phyloP scores from a whole-genome alignment of 805 yeast genomes.

The Saturnispora hagleri region DNA sequence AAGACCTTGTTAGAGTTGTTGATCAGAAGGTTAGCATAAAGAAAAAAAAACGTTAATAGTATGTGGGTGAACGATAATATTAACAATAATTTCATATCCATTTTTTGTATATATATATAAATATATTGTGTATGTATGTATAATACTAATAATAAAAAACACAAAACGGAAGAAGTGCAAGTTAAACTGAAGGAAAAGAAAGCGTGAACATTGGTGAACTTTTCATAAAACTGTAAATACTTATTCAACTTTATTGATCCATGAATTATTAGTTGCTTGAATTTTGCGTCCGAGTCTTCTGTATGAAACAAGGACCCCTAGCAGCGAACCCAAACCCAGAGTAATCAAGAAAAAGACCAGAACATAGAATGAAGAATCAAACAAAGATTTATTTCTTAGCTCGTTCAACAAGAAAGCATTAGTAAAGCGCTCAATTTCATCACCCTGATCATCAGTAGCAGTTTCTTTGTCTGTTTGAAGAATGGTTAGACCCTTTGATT shows the following conservation, averaged over 20 bases:
- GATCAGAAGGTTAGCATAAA: conserved; percentile 19
- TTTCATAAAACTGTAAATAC: background rate
- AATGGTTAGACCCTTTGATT: background rate
- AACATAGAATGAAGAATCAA: background rate
- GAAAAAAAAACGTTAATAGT: background rate
- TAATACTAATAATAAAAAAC: too few species aligned
- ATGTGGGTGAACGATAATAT: background rate
- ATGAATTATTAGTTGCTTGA: conserved; percentile 12
- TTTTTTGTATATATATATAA: background rate
- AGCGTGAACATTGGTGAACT: background rate
- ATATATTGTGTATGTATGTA: background rate
- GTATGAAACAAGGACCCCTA: conserved; percentile 22
- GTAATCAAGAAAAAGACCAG: conserved; percentile 5
- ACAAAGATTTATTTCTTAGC: conserved; percentile 1
- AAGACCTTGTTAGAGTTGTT: conserved; percentile 18
- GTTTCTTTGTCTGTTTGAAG: background rate
- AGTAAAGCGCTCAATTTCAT: conserved; percentile 6
- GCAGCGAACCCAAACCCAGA: conserved; percentile 8
- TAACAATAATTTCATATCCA: background rate
- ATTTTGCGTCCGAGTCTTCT: conserved; percentile 18
- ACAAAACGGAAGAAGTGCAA: background rate
- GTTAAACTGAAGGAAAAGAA: background rate
- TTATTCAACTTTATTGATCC: conserved; percentile 21
- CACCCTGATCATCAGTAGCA: background rate
- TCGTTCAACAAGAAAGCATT: background rate